phyloP scores from a whole-genome alignment of 805 yeast species.

The Spathaspora hagerdaliae region DNA sequence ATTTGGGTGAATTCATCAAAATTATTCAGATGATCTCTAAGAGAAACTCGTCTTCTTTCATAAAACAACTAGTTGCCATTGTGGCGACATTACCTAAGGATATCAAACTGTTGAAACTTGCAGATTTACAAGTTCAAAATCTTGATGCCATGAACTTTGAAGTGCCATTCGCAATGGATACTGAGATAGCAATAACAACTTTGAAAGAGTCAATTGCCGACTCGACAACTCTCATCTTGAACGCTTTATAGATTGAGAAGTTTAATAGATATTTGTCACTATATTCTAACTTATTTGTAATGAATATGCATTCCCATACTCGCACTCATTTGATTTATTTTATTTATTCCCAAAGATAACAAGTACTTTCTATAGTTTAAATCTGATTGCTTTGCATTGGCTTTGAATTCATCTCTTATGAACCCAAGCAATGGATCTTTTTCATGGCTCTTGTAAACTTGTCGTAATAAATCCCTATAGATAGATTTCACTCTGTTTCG shows the following conservation, averaged over 20 bases:
- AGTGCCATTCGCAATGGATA: conserved; percentile 4
- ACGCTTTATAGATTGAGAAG: background rate
- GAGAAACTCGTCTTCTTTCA: background rate
- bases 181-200: background rate
- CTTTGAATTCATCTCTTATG: conserved; percentile 31
- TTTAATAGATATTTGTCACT: background rate
- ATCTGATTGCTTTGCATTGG: conserved; percentile 23
- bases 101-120: conserved; percentile 6
- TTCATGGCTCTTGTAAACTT: conserved; percentile 34
- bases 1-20: conserved; percentile 12
- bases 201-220: conserved; percentile 4
- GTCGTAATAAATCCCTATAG: conserved; percentile 30
- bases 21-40: conserved; percentile 7
- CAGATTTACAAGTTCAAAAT: conserved; percentile 6
- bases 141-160: conserved; percentile 8
- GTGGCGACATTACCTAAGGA: conserved; percentile 6
- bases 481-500: conserved; percentile 29
- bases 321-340: conserved; percentile 22
- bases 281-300: conserved; percentile 1
- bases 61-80: background rate
- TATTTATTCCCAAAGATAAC: conserved; percentile 28
- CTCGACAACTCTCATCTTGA: conserved; percentile 5
- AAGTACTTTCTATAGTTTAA: conserved; percentile 34
- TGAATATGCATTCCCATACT: conserved; percentile 15
- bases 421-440: conserved; percentile 27